Evolutionary conservation across 306 rosid species (phyloP), one percentile per base, ranked within the genome.

Genomic region (Cyclanthera cordifolia): DNA sequence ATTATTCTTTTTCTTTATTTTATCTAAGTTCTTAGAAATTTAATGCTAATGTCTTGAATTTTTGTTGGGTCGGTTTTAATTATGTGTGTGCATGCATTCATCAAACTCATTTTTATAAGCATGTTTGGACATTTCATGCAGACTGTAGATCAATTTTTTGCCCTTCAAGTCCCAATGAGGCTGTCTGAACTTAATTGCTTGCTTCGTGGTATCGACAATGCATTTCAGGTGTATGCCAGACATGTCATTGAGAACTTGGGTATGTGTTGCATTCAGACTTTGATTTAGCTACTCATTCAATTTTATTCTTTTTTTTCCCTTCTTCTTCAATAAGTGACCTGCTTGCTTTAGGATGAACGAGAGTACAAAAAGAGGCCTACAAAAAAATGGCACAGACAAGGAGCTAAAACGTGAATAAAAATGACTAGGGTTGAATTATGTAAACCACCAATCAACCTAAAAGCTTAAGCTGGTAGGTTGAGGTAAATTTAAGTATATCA

Each of bases 171-270:
- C 77, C 99, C 99, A 52, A 93, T 93, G 99, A 81, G 99, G 79
- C 71, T 87, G 78, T 73, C 96, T 68, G 99, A 93, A 76, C 72
- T 93, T 81, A 90, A 74, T 80, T 72, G 95, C 80, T 76, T 93
- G 84, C 85, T 87, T 75, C 95, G 99, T 28, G 99, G 99, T 66
- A 83, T 93, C 3, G 99, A 93, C 83, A 93, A 93, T 83, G 96
- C 91, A 41, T 90, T 90, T 83, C 99, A 93, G 77, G 88, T 81
- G 41, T 93, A 86, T 81, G 87, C 88, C 28, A 90, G 85, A 71
- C 81, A 61, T 53, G 90, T 83, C 73, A 86, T 83, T 79, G 85
- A 82, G 68, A 84, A 84, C 74, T 76, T 90, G 79, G 91, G 99
- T 93, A 70, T 76, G 96, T 77, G 56, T 49, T 57, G 15, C 43